A percentile compares a stretch with the other conserved stretches of the same genome.
Evolutionary conservation across 2,329 filamentous ascomycete species (phyloP).

Genomic region (Clarireedia hainanense): DNA sequence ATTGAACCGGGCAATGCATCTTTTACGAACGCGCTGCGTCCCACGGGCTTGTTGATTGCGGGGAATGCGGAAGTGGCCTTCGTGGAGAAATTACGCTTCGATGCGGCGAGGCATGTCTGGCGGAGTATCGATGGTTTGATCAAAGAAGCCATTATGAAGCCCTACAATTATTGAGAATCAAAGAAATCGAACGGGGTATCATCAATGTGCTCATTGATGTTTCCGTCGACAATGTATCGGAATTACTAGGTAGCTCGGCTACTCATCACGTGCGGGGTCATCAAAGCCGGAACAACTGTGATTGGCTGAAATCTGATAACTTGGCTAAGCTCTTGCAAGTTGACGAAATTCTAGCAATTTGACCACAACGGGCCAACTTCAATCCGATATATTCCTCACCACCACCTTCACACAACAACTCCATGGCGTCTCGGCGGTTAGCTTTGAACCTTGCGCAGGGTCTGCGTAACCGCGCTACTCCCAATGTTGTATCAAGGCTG

Average conservation of each 20-base stretch:
- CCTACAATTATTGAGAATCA: conserved; percentile 7
- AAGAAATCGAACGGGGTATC: conserved; percentile 2
- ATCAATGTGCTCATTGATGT: not conserved
- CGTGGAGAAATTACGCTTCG: conserved; percentile 38
- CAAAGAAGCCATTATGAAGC: conserved; percentile 41
- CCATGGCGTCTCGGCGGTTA: conserved; percentile 94
- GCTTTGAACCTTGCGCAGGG: conserved; percentile 89
- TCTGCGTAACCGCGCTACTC: conserved; percentile 78
- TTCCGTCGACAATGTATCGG: conserved; percentile 10
- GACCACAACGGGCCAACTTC: conserved; percentile 12
- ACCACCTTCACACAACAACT: conserved; percentile 20
- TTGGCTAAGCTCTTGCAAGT: conserved; percentile 9
- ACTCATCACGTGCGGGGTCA: conserved; percentile 7
- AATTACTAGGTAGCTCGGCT: conserved; percentile 10
- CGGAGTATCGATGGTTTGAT: conserved; percentile 41
- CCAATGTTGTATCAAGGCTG: conserved; percentile 69
- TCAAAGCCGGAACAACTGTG: conserved; percentile 6
- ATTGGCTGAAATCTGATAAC: conserved; percentile 9
- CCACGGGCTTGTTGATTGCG: conserved; percentile 26
- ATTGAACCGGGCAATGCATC: conserved; percentile 33
- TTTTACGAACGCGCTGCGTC: conserved; percentile 32
- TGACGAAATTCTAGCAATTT: conserved; percentile 11
- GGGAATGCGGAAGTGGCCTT: conserved; percentile 29
- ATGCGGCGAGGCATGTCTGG: conserved; percentile 36
- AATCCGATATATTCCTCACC: conserved; percentile 14